These are phyloP conservation scores for Talaromyces sp. DNA, from an alignment of 2,329 filamentous ascomycete species.

Conservation along the genomic window DNA sequence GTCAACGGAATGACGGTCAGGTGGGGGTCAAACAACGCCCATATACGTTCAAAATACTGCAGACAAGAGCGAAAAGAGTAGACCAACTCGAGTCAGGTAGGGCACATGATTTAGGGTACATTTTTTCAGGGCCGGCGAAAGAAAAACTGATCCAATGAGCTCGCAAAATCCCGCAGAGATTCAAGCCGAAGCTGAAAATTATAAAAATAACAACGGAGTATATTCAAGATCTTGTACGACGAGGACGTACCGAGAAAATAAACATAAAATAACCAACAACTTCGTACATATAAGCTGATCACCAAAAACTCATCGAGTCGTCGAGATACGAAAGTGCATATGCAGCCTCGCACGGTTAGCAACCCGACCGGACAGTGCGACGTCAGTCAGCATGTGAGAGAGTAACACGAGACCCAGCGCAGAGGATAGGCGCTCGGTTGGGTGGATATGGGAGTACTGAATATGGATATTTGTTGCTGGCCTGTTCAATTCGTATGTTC, in stretches of 20 bases:
- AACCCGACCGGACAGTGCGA: not conserved
- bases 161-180: not conserved
- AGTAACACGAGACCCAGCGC: not conserved
- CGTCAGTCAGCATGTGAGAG: not conserved
- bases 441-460: not conserved
- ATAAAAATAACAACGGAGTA: not conserved
- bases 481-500: not conserved
- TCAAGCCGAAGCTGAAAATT: not conserved
- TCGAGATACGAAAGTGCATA: not conserved
- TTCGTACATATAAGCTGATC: not conserved
- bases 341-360: slow-evolving; percentile 8
- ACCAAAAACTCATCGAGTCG: not conserved
- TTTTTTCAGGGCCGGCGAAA: not conserved
- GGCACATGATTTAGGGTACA: not conserved
- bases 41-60: too few species aligned
- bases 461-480: not conserved
- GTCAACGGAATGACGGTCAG: not conserved
- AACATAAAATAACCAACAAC: not conserved
- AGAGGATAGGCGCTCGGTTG: not conserved
- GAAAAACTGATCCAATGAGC: not conserved
- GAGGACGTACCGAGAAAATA: not conserved
- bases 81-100: not conserved
- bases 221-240: not conserved
- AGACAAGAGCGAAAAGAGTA: not conserved
- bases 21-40: not conserved